These are phyloP conservation scores for Collybiopsis luxurians DNA, from an alignment of 768 basidiomycete genomes.

Conservation along the genomic window DNA sequence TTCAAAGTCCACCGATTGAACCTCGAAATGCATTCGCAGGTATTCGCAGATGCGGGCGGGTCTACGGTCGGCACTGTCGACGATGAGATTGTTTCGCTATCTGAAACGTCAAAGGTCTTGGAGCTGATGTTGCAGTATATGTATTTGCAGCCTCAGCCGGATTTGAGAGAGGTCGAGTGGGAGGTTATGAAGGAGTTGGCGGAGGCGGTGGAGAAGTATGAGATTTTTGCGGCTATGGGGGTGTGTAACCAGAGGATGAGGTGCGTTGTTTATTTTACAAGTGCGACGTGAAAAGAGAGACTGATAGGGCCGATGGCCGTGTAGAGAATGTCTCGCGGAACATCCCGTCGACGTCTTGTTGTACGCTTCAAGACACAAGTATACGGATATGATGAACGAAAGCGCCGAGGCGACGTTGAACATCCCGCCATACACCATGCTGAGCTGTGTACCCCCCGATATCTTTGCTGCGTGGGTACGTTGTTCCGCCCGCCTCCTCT, in stretches of 20 bases:
- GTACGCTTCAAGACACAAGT: conserved; percentile 11
- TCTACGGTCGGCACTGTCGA: conserved; percentile 2
- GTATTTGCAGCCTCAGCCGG: conserved; percentile 17
- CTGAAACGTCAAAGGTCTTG: conserved; percentile 16
- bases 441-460: conserved; percentile 6
- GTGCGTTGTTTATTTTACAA: no score
- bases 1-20: conserved; percentile 16
- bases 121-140: conserved; percentile 21
- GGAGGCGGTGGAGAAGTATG: conserved; percentile 23
- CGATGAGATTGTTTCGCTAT: conserved; percentile 13
- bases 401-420: conserved; percentile 10
- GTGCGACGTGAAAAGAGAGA: no score
- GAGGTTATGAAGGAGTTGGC: conserved; percentile 11
- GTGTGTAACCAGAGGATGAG: conserved; percentile 13
- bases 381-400: conserved; percentile 12
- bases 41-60: conserved; percentile 12
- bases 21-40: conserved; percentile 14
- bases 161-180: conserved; percentile 14
- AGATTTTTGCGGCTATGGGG: conserved; percentile 14
- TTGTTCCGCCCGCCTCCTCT: neutral
- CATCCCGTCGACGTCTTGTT: conserved; percentile 12
- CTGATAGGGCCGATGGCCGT: neutral
- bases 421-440: conserved; percentile 9
- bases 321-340: conserved; percentile 5
- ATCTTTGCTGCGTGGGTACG: conserved; percentile 13